phyloP scores from a whole-genome alignment of 257 asterid genomes.

The Gentiana straminea region DNA sequence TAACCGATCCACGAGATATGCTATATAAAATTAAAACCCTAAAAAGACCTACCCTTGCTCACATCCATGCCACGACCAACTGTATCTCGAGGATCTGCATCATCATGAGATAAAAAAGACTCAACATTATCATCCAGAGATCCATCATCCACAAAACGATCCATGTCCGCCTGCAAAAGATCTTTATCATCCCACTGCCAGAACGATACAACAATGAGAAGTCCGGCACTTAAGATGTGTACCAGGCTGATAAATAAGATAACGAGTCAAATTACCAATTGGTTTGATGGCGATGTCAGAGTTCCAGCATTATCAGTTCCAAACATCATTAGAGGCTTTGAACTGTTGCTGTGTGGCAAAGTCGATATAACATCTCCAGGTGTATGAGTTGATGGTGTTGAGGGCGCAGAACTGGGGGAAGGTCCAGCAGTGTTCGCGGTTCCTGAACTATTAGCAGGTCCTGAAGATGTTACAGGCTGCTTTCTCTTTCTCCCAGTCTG shows the following conservation, averaged over 20 bases:
- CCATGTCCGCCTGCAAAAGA: constrained; percentile 90
- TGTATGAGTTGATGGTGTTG: constrained; percentile 97
- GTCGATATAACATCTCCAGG: constrained; percentile 88
- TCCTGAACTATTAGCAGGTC: constrained; percentile 97
- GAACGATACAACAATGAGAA: constrained; percentile 21
- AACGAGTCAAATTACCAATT: constrained; percentile 43
- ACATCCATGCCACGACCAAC: constrained; percentile 91
- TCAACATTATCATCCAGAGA: constrained; percentile 86
- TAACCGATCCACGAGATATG: too few relatives aligned
- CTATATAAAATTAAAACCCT: background rate
- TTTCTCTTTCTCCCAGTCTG: constrained; percentile 94
- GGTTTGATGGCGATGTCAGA: constrained; percentile 88
- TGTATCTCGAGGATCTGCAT: constrained; percentile 79
- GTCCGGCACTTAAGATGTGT: background rate
- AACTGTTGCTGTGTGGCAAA: constrained; percentile 73
- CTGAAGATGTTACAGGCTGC: constrained; percentile 84
- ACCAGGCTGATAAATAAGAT: constrained; percentile 1
- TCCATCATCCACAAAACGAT: constrained; percentile 91
- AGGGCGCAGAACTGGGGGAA: constrained; percentile 98
- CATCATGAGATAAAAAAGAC: constrained; percentile 86
- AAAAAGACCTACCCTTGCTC: constrained; percentile 55
- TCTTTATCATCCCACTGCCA: constrained; percentile 98
- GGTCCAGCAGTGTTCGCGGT: constrained; percentile 98
- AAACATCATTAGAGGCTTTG: constrained; percentile 81
- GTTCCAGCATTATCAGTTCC: constrained; percentile 73